Conservation (phyloP, 176 grass and related monocot genomes). For the Luzula sylvatica region DNA sequence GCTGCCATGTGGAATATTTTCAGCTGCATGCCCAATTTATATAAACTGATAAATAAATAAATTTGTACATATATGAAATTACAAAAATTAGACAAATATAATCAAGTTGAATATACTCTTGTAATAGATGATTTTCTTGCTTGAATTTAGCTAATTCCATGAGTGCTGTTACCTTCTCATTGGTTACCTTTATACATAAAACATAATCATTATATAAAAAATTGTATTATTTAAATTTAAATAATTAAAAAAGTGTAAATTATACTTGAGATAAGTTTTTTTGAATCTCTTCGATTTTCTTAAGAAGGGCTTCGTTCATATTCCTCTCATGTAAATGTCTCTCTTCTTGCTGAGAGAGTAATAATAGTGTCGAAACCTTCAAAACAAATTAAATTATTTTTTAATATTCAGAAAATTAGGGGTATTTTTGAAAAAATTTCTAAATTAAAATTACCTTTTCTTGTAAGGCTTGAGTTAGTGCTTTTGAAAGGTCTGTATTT, state of each 20-base stretch:
- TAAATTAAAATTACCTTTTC: constrained; percentile 71
- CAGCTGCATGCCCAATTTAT: constrained; percentile 2
- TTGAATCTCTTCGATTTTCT: constrained; percentile 61
- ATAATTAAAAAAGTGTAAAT: constrained; percentile 12
- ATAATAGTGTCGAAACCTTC: constrained; percentile 73
- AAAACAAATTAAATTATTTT: constrained; percentile 7
- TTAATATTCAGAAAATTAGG: no score
- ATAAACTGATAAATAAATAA: background rate
- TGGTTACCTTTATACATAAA: constrained; percentile 55
- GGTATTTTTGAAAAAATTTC: no score
- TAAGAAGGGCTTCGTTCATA: constrained; percentile 44
- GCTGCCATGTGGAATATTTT: constrained; percentile 7
- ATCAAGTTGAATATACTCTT: constrained; percentile 68
- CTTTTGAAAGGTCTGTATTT: constrained; percentile 38
- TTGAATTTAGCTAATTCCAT: constrained; percentile 87
- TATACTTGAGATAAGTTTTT: constrained; percentile 88
- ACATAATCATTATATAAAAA: constrained; percentile 4
- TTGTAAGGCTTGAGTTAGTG: constrained; percentile 77
- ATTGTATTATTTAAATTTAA: background rate
- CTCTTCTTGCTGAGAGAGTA: constrained; percentile 97
- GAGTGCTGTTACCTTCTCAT: constrained; percentile 80
- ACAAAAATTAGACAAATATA: background rate
- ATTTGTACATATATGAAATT: background rate
- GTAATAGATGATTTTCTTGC: constrained; percentile 56
- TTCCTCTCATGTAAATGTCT: constrained; percentile 75